These are phyloP conservation scores for Pseudofabraea citricarpa DNA, from an alignment of 2,329 filamentous ascomycete species.

Conservation along the genomic window DNA sequence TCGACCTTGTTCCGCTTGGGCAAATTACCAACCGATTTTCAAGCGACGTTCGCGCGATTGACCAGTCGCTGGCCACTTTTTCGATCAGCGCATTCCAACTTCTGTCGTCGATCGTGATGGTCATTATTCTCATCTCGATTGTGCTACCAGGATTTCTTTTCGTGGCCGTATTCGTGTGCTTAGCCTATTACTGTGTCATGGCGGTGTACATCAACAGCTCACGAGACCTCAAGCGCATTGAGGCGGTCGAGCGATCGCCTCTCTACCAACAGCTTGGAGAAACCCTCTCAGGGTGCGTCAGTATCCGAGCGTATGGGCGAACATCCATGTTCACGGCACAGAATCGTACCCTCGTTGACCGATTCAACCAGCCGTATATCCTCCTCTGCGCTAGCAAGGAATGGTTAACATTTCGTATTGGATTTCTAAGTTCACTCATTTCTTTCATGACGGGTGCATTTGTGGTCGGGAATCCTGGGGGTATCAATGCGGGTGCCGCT, in stretches of 20 bases:
- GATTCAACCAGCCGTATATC: not conserved
- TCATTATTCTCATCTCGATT: constrained; percentile 58
- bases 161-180: not conserved
- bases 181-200: not conserved
- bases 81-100: constrained; percentile 62
- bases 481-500: not conserved
- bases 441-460: not conserved
- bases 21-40: constrained; percentile 67
- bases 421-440: not conserved
- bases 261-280: constrained; percentile 64
- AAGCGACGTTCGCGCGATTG: constrained; percentile 62
- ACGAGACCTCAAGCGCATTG: constrained; percentile 52
- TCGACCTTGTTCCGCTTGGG: constrained; percentile 62
- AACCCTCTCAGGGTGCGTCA: constrained; percentile 55
- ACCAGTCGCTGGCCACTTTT: constrained; percentile 61
- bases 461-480: not conserved
- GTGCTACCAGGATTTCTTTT: constrained; percentile 33
- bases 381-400: not conserved
- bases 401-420: not conserved
- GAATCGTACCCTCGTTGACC: not conserved
- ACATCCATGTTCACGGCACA: constrained; percentile 60
- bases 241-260: constrained; percentile 56
- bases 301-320: constrained; percentile 60
- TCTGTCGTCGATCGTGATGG: constrained; percentile 56
- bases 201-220: not conserved